Evolutionary conservation across 176 grass and related monocot species (phyloP), one percentile per base, ranked within the genome.

Genomic region (Eremochloa ophiuroides): DNA sequence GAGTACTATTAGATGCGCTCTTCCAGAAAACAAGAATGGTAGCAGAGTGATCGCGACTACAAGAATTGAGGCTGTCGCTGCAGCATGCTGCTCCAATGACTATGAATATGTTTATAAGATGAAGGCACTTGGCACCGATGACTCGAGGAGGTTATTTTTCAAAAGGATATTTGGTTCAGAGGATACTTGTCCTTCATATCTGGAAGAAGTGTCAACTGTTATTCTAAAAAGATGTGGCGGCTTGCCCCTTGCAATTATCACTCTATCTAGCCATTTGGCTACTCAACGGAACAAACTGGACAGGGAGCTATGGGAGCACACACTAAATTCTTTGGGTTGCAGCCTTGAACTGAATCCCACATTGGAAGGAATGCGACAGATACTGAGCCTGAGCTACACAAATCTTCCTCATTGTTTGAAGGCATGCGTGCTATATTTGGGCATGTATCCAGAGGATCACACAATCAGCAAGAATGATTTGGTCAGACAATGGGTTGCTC

Each of bases 351-450:
- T 69, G 65, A 62, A 51, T 48, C 16, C 51, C 48, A n/a, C 58
- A 71, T 35, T 83, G 65, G 25, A 88, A 79, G 31, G 83, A 75
- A 60, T 53, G 44, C 38, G 44, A 50, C 40, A 77, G 5, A 68
- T 84, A 58, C 29, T 88, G 35, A 58, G 5, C 12, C 26, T 79
- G 22, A 84, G 75, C n/a, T 79, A 79, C 69, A 84, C 53, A 53
- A 41, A 79, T 74, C 48, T 84, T 35, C 86, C 86, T 66, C 20
- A 84, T 17, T 48, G 33, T 67, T 82, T 88, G 47, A 84, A 80
- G 37, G 10, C 66, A 25, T 68, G 66, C 27, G 73, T 68, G 65
- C 34, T 88, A 58, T 84, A 80, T 58, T 75, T 80, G 10, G 78
- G 81, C n/a, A 74, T 84, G 22, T 88, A 84, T 25, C 86, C 81